phyloP scores from a whole-genome alignment of 768 basidiomycete genomes.

The Pisolithus tinctorius region DNA sequence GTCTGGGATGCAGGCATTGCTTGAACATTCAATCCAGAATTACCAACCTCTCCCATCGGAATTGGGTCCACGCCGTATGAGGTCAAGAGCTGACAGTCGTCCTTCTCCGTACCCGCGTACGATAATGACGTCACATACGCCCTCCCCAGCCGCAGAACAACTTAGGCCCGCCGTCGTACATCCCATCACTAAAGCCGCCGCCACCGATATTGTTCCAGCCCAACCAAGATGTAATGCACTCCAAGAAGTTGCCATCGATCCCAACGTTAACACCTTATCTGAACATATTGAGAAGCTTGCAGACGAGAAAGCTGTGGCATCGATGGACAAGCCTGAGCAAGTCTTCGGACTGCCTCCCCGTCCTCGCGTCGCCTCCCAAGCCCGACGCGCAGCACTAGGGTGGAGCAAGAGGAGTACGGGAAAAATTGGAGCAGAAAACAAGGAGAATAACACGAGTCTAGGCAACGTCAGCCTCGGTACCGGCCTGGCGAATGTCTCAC shows the following conservation, averaged over 20 bases:
- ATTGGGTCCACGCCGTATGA: constrained; percentile 51
- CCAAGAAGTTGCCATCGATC: constrained; percentile 38
- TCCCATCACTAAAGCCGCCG: constrained; percentile 14
- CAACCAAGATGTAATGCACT: constrained; percentile 26
- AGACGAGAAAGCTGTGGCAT: constrained; percentile 29
- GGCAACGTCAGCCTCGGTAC: constrained; percentile 4
- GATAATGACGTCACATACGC: constrained; percentile 38
- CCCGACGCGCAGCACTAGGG: constrained; percentile 51
- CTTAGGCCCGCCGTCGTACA: constrained; percentile 18
- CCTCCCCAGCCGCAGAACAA: constrained; percentile 30
- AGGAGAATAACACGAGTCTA: constrained; percentile 38
- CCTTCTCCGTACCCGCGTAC: constrained; percentile 67
- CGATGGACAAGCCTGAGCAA: constrained; percentile 25
- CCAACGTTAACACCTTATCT: constrained; percentile 30
- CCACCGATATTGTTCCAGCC: not conserved
- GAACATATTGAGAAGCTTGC: constrained; percentile 37
- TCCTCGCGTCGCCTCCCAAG: constrained; percentile 48
- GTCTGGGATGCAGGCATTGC: constrained; percentile 62
- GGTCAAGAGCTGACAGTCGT: constrained; percentile 65
- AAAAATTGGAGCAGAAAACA: constrained; percentile 45
- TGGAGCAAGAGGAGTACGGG: constrained; percentile 58
- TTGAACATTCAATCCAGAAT: constrained; percentile 65
- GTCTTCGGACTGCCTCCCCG: constrained; percentile 28
- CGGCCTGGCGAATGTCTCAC: constrained; percentile 15
- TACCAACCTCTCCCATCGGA: constrained; percentile 72